Evolutionary conservation across 2,329 filamentous ascomycete species (phyloP), one percentile per base, ranked within the genome.

Genomic region (Pseudocercospora vitis): DNA sequence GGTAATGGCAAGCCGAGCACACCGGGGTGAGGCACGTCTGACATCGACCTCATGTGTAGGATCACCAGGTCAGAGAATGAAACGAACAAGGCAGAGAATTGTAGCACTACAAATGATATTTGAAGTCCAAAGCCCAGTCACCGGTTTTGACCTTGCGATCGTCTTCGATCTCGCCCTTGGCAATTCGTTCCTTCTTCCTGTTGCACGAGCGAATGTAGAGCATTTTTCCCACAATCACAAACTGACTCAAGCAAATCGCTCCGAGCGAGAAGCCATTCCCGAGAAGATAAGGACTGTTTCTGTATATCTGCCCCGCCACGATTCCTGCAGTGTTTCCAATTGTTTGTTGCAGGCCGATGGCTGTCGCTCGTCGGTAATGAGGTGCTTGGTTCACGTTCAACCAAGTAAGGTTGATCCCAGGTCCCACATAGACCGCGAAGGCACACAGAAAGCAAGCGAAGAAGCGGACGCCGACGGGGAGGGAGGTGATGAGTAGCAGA

Each of bases 281-380:
- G 12, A 55, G 48, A 7, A 39, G 12, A 32, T 47, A 47, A 6
- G 44, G 44, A 40, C 49, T 62, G 52, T 18, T 61, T 11, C 42
- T 64, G 51, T 74, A 79, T 0, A 79, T 71, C 55, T 79, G 77
- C 0, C 75, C 76, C 0, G 75, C 74, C 1, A 76, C 74, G 7
- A 79, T 73, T 8, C 77, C 77, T 0, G 76, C 76, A 1, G 71
- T 73, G 26, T 80, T 80, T 1, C 72, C 77, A 0, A 80, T 69
- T 0, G 76, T 78, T 47, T 76, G 73, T 7, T 77, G 72, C 23
- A 76, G 63, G 1, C 76, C 76, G 8, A 79, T 72, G 3, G 72
- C 75, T 0, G 77, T 70, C 0, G 77, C 76, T 12, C 77, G 73
- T 21, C 76, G 72, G 62, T 77, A 78, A 37, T 80, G 76, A 1